Evolutionary conservation across 139 green algal genomes (phyloP), one percentile per base, ranked within the genome.

Genomic region (Ettlia oleoabundans): DNA sequence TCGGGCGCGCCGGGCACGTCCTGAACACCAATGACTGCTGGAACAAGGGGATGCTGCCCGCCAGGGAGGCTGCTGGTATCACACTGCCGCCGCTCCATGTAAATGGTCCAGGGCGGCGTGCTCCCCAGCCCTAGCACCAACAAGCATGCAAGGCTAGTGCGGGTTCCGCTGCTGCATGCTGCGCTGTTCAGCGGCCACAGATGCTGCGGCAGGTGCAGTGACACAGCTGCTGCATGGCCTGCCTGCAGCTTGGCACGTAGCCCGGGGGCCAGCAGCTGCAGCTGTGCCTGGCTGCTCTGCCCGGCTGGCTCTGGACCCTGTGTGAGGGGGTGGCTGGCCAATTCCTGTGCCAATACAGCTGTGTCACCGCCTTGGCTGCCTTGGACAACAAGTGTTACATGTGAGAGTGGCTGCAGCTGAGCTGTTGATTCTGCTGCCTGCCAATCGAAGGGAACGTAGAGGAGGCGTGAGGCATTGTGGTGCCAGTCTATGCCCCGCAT

Each of bases 401-500:
- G 63, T 18, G 38, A 0, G 24, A 52, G 30, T 52, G 33, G 30
- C 32, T 9, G 51, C 70, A 24, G 35, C 3, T n/a, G 21, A 3
- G 40, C 18, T 30, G 38, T 33, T 24, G 30, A 4, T 2, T 53
- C 21, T 65, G 55, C 55, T n/a, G 28, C 28, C 28, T 72, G 65
- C 24, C 33, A 7, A 9, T 38, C 35, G 28, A 83, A 70, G 18
- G 78, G 78, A 24, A 69, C 51, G 30, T 61, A 83, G 33, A 77
- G 63, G 47, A 83, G 32, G 41, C 51, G 47, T 2, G 64, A 77
- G 43, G 78, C 78, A 32, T 83, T 83, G 18, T 37, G n/a, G 65
- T 65, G 78, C 78, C 78, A 83, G 66, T 83, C 78, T 4, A 83
- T 32, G 28, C 78, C 78, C 7, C 13, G 6, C 65, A 69, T 69